Base-by-base conservation (phyloP, 257 asterid genomes). In the Nicotiana tomentosiformis region DNA sequence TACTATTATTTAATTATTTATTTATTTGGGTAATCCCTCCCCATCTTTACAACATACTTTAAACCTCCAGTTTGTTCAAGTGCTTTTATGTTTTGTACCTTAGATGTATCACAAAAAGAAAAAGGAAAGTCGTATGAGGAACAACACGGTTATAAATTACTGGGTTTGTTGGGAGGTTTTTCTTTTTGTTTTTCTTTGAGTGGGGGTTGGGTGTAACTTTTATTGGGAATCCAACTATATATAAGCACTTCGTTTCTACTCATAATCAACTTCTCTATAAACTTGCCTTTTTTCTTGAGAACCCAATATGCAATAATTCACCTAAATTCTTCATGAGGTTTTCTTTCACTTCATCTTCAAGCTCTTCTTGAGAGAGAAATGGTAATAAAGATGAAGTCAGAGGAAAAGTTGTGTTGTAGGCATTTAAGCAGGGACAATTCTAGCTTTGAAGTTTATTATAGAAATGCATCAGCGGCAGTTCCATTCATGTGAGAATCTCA, bases 401-500 rank as follows among this genome's bases (percentile, higher is more conserved):
- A 66, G 8, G 72, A 66, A 35, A 66, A 30, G 37, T 7, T n/a
- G 33, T 15, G 46, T 23, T 39, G 26, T 1, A 51, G 46, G 78
- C 87, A 1, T 23, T 23, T 23, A 23, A 84, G 91, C 11, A 62
- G 33, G 23, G 80, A 72, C 55, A 82, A 70, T 51, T 83, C 86
- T 2, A 83, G 76, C 5, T 88, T 39, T 39, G 49, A 39, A 7
- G 49, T 39, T 39, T 39, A 88, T 65, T 88, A 88, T 60, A 46
- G 86, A 29, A 87, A 83, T 67, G 83, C 81, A 11, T 30, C 83
- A 1, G 81, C 78, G 1, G 84, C 83, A 10, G 30, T 88, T 74
- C 88, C 90, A 7, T 88, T 88, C 82, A 32, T 15, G 33, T 87
- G 90, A 88, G 90, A 87, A 70, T 85, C 90, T 26, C 80, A 43